These are phyloP conservation scores for Eutypella sp. DNA, from an alignment of 2,329 filamentous ascomycete species.

Conservation along the genomic window DNA sequence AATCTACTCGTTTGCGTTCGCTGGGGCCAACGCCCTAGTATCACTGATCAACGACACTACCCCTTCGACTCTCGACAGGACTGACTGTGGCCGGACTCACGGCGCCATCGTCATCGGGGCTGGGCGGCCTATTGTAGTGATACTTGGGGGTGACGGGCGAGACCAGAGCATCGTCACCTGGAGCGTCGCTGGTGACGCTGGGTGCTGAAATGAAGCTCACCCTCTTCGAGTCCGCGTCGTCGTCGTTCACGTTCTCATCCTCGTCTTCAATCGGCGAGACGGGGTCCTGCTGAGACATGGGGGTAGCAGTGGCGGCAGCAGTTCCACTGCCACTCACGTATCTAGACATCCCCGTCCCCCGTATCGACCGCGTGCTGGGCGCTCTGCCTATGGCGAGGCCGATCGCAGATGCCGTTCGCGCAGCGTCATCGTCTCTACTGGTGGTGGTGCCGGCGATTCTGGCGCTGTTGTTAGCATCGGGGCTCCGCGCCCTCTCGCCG, in stretches of 20 bases:
- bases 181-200: constrained; percentile 2
- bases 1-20: no score
- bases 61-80: constrained; percentile 15
- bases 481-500: background rate
- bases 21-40: background rate
- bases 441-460: no score
- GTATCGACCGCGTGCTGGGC: background rate
- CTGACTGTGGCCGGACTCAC: constrained; percentile 14
- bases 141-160: constrained; percentile 13
- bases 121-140: background rate
- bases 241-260: constrained; percentile 8
- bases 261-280: constrained; percentile 15
- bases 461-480: no score
- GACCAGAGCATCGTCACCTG: constrained; percentile 7
- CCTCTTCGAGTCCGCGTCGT: constrained; percentile 5
- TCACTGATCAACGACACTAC: constrained; percentile 9
- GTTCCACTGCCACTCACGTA: no score
- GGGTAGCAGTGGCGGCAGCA: no score
- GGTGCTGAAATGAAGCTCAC: constrained; percentile 15
- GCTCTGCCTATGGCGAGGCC: background rate
- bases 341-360: no score
- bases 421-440: background rate
- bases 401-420: background rate
- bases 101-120: constrained; percentile 1
- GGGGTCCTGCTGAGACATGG: constrained; percentile 6